phyloP scores from a whole-genome alignment of 306 rosid species.

The Castanospermum australe region DNA sequence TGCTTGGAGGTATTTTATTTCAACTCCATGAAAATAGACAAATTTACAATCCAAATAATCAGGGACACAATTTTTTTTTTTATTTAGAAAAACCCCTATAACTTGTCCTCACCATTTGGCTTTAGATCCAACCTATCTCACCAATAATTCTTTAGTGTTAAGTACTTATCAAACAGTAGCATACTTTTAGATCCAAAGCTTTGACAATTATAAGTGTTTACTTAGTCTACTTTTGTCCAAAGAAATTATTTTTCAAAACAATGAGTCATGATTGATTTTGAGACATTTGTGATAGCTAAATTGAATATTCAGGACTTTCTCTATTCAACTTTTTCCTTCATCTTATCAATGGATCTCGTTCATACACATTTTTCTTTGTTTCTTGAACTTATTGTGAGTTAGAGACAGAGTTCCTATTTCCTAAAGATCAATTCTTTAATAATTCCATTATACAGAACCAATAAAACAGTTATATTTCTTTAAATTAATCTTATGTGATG shows the following conservation, averaged over 20 bases:
- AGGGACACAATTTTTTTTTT: not conserved
- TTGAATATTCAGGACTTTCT: not conserved
- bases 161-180: conserved; percentile 25
- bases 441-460: too few relatives aligned
- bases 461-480: too few relatives aligned
- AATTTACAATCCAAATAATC: conserved; percentile 9
- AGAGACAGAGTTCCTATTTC: not conserved
- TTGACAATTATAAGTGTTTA: not conserved
- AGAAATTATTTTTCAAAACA: not conserved
- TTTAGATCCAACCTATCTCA: not conserved
- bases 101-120: conserved; percentile 15
- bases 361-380: conserved; percentile 1
- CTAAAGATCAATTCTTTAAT: not conserved
- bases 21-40: not conserved
- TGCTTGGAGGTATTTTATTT: conserved; percentile 41
- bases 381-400: not conserved
- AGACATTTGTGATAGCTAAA: not conserved
- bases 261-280: not conserved
- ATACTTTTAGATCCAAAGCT: not conserved
- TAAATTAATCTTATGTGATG: too few relatives aligned
- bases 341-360: conserved; percentile 13
- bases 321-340: conserved; percentile 11
- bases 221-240: not conserved
- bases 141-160: conserved; percentile 23
- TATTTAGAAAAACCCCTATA: not conserved